Evolutionary conservation across 1,284 basidiomycete species (phyloP).

Genomic region (Neolentinus lepideus): DNA sequence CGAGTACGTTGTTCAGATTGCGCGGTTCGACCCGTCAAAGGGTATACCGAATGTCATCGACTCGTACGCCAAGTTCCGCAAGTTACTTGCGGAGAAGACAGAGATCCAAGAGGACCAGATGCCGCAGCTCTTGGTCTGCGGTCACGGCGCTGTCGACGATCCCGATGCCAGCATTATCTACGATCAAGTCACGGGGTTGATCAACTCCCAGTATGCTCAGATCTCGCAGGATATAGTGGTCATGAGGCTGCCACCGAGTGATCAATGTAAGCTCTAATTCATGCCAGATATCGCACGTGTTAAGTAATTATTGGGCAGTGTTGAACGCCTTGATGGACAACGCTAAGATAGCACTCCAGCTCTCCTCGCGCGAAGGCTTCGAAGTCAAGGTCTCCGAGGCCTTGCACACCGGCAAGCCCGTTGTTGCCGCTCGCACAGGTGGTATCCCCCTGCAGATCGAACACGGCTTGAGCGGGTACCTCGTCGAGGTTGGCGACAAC

Average conservation of each 20-base stretch:
- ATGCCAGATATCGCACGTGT: background rate
- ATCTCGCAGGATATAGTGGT: slow-evolving; percentile 67
- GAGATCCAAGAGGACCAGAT: slow-evolving; percentile 43
- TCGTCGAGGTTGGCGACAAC: slow-evolving; percentile 70
- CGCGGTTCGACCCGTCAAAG: slow-evolving; percentile 73
- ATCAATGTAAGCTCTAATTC: slow-evolving; percentile 51
- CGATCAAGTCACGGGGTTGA: slow-evolving; percentile 60
- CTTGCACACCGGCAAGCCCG: slow-evolving; percentile 76
- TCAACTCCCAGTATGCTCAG: slow-evolving; percentile 45
- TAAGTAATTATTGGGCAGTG: slow-evolving; percentile 31
- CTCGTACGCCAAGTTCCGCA: slow-evolving; percentile 74
- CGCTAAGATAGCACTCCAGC: slow-evolving; percentile 68
- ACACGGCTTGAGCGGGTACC: slow-evolving; percentile 77
- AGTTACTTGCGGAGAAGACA: slow-evolving; percentile 42
- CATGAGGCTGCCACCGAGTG: slow-evolving; percentile 74
- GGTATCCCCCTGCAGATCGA: slow-evolving; percentile 86
- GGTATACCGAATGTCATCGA: slow-evolving; percentile 80
- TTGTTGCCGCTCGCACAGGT: slow-evolving; percentile 75
- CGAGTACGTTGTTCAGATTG: slow-evolving; percentile 80
- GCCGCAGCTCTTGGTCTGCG: slow-evolving; percentile 81
- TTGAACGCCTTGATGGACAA: slow-evolving; percentile 75
- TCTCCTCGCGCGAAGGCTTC: slow-evolving; percentile 83
- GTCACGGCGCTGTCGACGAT: slow-evolving; percentile 84
- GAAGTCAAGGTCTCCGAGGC: slow-evolving; percentile 92
- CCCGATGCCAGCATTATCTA: slow-evolving; percentile 84